A percentile compares a stretch with the other conserved stretches of the same genome.
phyloP scores from a whole-genome alignment of 2,329 filamentous ascomycete species.

The Claviceps sp. region DNA sequence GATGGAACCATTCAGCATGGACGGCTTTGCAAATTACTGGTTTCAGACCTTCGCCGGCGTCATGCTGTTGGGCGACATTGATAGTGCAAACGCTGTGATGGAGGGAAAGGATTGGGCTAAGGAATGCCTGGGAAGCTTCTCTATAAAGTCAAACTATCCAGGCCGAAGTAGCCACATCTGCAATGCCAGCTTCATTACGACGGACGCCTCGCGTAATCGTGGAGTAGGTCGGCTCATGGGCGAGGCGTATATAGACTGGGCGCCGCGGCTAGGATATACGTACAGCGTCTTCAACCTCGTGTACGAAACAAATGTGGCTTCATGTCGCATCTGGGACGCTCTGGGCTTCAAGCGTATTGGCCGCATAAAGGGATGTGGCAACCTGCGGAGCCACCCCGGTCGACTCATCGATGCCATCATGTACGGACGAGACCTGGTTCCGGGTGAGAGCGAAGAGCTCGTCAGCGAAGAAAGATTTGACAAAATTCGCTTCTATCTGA shows the following conservation, averaged over 20 bases:
- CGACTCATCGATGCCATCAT: constrained; percentile 64
- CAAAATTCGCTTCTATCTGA: constrained; percentile 96
- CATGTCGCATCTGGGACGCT: constrained; percentile 82
- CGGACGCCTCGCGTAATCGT: constrained; percentile 57
- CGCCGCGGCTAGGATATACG: constrained; percentile 68
- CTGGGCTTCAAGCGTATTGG: constrained; percentile 88
- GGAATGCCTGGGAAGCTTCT: constrained; percentile 78
- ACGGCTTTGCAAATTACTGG: constrained; percentile 73
- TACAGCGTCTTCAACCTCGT: constrained; percentile 93
- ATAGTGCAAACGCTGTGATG: constrained; percentile 42
- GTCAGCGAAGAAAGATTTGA: constrained; percentile 94
- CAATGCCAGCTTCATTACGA: constrained; percentile 70
- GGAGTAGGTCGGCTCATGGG: constrained; percentile 66
- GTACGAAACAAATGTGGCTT: constrained; percentile 85
- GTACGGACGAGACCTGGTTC: constrained; percentile 52
- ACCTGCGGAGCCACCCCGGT: constrained; percentile 54
- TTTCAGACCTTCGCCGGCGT: constrained; percentile 82
- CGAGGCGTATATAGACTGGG: constrained; percentile 65
- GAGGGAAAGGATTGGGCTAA: constrained; percentile 62
- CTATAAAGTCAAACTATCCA: constrained; percentile 89
- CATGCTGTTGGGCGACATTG: constrained; percentile 70
- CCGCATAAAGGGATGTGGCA: constrained; percentile 59
- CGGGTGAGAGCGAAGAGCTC: constrained; percentile 59
- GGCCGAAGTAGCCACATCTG: constrained; percentile 83
- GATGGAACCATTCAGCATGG: constrained; percentile 60